A percentile compares a stretch with the other conserved stretches of the same genome.
phyloP scores from a whole-genome alignment of 306 rosid genomes.

The Astragalus glycyphyllos region DNA sequence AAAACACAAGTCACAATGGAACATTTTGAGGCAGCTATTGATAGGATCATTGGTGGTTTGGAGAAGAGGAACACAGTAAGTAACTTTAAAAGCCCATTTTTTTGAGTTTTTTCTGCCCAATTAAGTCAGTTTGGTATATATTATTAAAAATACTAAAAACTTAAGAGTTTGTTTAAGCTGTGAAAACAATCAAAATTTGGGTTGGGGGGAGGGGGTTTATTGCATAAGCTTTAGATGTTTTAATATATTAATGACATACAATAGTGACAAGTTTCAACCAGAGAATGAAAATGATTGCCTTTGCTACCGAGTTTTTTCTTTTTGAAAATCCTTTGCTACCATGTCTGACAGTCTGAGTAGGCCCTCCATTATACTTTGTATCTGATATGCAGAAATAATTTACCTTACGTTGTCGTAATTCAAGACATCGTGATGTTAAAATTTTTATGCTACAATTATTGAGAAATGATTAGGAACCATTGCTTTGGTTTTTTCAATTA shows the following conservation, averaged over 20 bases:
- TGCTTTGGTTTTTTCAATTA: not conserved
- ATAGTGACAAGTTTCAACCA: slow-evolving; percentile 1
- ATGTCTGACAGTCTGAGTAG: not conserved
- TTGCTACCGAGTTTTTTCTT: too few species aligned
- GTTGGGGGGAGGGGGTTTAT: too few species aligned
- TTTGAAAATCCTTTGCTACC: too few species aligned
- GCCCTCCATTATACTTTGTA: not conserved
- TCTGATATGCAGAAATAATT: slow-evolving; percentile 11
- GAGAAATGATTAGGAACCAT: slow-evolving; percentile 12
- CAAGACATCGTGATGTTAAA: slow-evolving; percentile 11
- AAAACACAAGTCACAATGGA: slow-evolving; percentile 67
- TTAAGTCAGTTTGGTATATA: too few species aligned
- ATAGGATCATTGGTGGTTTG: slow-evolving; percentile 93
- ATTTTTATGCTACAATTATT: slow-evolving; percentile 6
- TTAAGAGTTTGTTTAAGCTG: not conserved
- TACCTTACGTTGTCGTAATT: not conserved
- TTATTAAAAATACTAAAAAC: not conserved
- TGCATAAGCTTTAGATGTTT: not conserved
- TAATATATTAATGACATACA: not conserved
- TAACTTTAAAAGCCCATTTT: not conserved
- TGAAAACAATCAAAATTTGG: not conserved
- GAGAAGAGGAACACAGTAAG: slow-evolving; percentile 96
- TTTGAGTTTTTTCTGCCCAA: not conserved
- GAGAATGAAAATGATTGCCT: slow-evolving; percentile 17
- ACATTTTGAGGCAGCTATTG: slow-evolving; percentile 91